Conservation (phyloP, 345 rosid genomes). For the Erysimum cheiranthoides region DNA sequence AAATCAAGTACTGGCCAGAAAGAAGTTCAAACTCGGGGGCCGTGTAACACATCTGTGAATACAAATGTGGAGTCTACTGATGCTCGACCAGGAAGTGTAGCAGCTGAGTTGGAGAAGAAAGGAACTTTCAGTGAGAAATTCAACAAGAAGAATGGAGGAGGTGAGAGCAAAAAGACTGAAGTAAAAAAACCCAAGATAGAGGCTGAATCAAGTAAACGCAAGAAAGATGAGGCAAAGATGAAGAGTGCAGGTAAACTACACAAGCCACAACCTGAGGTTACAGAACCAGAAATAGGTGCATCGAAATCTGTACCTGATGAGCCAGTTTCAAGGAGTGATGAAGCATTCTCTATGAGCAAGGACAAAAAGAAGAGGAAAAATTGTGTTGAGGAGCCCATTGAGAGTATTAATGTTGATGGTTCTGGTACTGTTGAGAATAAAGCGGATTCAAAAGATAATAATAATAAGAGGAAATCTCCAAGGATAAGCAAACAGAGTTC, state of each 20-base stretch:
- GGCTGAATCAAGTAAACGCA: neutral
- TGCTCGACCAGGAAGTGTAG: constrained; percentile 31
- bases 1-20: constrained; percentile 45
- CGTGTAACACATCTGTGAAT: constrained; percentile 44
- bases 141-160: constrained; percentile 38
- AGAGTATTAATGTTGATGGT: constrained; percentile 39
- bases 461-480: constrained; percentile 54
- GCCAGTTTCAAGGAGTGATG: constrained; percentile 39
- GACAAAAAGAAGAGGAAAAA: constrained; percentile 52
- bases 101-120: constrained; percentile 40
- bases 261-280: constrained; percentile 36
- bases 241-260: constrained; percentile 42
- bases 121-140: constrained; percentile 45
- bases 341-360: constrained; percentile 37
- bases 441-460: constrained; percentile 41
- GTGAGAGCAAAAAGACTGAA: constrained; percentile 24
- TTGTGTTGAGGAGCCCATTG: constrained; percentile 45
- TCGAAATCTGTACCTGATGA: constrained; percentile 39
- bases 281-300: constrained; percentile 37
- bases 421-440: constrained; percentile 36
- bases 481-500: constrained; percentile 56
- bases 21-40: constrained; percentile 47
- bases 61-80: constrained; percentile 45
- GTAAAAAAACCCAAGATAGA: constrained; percentile 17
- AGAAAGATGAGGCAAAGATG: constrained; percentile 14